These are phyloP conservation scores for Elongisporangium prolatum DNA, from an alignment of 352 stramenopile genomes.

Conservation along the genomic window DNA sequence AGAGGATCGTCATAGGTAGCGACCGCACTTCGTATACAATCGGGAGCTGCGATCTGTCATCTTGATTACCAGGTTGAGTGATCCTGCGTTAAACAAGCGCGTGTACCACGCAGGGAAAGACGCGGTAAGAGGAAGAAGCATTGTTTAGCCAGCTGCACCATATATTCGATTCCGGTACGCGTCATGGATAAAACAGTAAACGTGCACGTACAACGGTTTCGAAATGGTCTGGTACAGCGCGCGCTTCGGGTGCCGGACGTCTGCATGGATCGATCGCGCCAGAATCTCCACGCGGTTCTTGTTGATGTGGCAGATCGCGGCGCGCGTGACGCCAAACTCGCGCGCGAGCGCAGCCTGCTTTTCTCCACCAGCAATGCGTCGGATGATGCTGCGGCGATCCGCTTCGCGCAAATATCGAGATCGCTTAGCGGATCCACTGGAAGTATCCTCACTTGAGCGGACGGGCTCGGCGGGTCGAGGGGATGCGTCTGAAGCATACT, in stretches of 20 bases:
- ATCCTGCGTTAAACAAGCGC: background rate
- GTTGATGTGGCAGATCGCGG: conserved; percentile 37
- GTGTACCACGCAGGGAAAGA: background rate
- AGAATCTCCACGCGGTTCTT: conserved; percentile 39
- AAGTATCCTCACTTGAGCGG: background rate
- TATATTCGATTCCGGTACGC: background rate
- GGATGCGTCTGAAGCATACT: background rate
- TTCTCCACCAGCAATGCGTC: conserved; percentile 26
- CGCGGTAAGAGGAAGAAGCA: background rate
- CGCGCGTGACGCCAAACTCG: conserved; percentile 29
- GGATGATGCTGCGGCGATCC: conserved; percentile 24
- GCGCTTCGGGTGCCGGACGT: background rate
- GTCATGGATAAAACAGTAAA: background rate
- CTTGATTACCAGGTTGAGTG: background rate
- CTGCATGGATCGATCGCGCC: conserved; percentile 9
- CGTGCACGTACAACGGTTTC: background rate
- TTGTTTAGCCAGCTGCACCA: background rate
- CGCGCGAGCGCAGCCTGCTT: conserved; percentile 32
- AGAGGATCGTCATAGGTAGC: background rate
- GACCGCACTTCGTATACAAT: background rate
- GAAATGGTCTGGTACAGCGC: background rate
- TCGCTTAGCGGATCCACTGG: conserved; percentile 7
- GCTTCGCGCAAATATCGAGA: conserved; percentile 19
- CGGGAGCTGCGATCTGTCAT: background rate
- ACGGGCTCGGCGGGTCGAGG: background rate